Evolutionary conservation across 1,284 basidiomycete genomes (phyloP), one percentile per base, ranked within the genome.

Genomic region (Ganoderma multipileum): DNA sequence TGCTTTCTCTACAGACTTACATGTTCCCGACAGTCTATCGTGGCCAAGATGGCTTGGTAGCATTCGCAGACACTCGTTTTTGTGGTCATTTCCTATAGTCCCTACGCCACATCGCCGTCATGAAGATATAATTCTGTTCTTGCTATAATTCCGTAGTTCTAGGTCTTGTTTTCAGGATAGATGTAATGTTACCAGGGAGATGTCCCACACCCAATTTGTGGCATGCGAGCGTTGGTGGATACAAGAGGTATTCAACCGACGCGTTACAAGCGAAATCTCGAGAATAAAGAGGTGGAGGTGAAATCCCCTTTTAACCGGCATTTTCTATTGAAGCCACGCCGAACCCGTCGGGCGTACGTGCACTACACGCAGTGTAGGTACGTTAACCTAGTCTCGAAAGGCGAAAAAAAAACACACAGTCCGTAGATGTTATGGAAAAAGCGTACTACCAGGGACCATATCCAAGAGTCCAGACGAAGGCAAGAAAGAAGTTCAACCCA

Each of bases 1-100:
- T 33, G 50, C 3, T 28, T 2, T 18, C 23, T 41, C 41, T 12
- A 33, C n/a, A 16, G 44, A 16, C 28, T 47, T 7, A 33, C 11
- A 14, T 38, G 20, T n/a, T 5, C n/a, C 14, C 5, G 0, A 39
- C 55, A 69, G 68, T 69, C 68, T 11, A 41, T 69, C 30, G 52
- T 69, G 12, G 62, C 62, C 8, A 63, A 63, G 62, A 54, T 54
- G 28, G 62, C 62, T 23, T 63, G 62, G 62, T 63, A 54, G 26
- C 36, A 36, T 1, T 2, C 16, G 18, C 16, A 57, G 30, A 38
- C 20, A 11, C 33, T 38, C 0, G 2, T 11, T 11, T 12, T 58
- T 30, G 55, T 50, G 2, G 47, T 6, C 23, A 14, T 58, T 38
- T 3, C 12, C 7, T 36, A 47, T 47, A n/a, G n/a, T 23, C n/a